A percentile compares a stretch with the other conserved stretches of the same genome.
These are phyloP conservation scores for Phascolomyces articulosus DNA, from an alignment of 371 early-diverging fungal species.

Conservation along the genomic window DNA sequence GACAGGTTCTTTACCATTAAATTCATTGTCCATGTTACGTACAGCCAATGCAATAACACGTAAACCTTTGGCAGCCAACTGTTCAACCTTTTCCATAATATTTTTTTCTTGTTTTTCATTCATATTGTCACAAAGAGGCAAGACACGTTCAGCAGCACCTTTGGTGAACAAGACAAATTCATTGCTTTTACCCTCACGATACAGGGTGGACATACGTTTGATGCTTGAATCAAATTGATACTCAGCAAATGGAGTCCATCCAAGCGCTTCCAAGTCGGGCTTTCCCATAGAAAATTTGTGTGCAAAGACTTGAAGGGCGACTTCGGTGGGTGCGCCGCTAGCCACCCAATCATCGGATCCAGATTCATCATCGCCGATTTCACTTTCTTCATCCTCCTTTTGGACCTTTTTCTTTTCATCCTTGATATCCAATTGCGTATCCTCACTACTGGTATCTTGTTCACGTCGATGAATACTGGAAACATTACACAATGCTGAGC, in stretches of 20 bases:
- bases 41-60: slow-evolving; percentile 57
- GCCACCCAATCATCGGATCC: slow-evolving; percentile 3
- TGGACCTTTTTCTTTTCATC: slow-evolving; percentile 25
- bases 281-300: slow-evolving; percentile 74
- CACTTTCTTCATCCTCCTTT: background rate
- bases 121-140: slow-evolving; percentile 51
- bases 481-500: slow-evolving; percentile 62
- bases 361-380: background rate
- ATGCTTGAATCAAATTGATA: slow-evolving; percentile 86
- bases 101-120: slow-evolving; percentile 33
- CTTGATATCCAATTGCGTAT: slow-evolving; percentile 31
- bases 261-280: slow-evolving; percentile 40
- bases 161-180: slow-evolving; percentile 55
- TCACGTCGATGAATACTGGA: slow-evolving; percentile 40
- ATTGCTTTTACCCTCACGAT: slow-evolving; percentile 59
- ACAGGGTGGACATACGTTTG: slow-evolving; percentile 92
- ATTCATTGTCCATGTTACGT: slow-evolving; percentile 53
- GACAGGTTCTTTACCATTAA: slow-evolving; percentile 41
- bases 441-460: background rate
- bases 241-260: slow-evolving; percentile 77
- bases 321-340: slow-evolving; percentile 8
- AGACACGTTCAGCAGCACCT: slow-evolving; percentile 80
- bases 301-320: slow-evolving; percentile 80
- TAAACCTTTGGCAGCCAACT: slow-evolving; percentile 70
- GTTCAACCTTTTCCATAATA: slow-evolving; percentile 58